Conservation (phyloP, 192 early-diverging fungal species). For the Linnemannia zychae region DNA sequence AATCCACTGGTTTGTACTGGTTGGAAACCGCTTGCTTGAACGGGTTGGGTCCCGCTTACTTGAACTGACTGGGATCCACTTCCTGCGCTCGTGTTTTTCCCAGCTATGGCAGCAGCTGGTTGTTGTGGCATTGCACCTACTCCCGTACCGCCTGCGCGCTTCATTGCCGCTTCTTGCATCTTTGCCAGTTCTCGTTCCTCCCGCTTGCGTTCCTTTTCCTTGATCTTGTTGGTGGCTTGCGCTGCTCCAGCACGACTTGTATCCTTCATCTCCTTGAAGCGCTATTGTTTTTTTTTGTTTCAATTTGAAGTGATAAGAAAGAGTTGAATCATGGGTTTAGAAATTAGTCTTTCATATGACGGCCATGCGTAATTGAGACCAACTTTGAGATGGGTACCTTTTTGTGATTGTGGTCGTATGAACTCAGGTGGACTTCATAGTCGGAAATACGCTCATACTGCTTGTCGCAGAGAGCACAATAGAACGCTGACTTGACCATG, state of each 20-base stretch:
- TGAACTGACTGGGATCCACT: constrained; percentile 23
- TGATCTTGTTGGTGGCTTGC: constrained; percentile 60
- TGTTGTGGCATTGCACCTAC: background rate
- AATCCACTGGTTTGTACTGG: background rate
- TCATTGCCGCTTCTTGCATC: constrained; percentile 75
- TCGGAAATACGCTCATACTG: constrained; percentile 83
- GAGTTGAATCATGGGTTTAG: background rate
- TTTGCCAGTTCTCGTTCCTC: constrained; percentile 78
- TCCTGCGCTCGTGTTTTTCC: background rate
- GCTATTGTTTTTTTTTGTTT: constrained; percentile 47
- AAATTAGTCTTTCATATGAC: background rate
- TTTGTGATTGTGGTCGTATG: constrained; percentile 86
- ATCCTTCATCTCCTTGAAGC: constrained; percentile 86
- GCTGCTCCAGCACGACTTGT: constrained; percentile 55
- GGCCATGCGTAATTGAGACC: background rate
- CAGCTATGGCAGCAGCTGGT: background rate
- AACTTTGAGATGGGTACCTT: constrained; percentile 61
- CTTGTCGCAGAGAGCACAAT: constrained; percentile 84
- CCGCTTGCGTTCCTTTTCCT: constrained; percentile 72
- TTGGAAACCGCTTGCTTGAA: constrained; percentile 7
- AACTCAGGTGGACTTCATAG: constrained; percentile 81
- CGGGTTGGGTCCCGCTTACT: constrained; percentile 7
- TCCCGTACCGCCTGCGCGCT: constrained; percentile 49
- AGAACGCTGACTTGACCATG: constrained; percentile 81
- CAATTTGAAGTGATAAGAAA: background rate